Base-by-base conservation (phyloP, 163 green algal species). In the Scenedesmus sp. region DNA sequence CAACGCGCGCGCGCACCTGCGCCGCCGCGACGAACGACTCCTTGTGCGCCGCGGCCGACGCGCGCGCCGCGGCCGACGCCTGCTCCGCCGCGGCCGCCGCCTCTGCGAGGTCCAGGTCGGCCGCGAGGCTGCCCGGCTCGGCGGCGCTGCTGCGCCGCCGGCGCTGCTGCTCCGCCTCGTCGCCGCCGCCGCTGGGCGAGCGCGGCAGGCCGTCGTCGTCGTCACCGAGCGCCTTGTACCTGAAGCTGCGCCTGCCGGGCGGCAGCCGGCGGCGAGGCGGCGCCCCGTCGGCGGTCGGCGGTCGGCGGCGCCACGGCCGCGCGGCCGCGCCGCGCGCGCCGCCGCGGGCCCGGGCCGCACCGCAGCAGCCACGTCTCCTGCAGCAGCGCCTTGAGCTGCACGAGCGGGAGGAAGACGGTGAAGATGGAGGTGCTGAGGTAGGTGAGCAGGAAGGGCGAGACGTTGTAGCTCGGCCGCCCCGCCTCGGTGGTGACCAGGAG, bases 361-460 rank as follows among this genome's bases (percentile, higher is more conserved):
- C 66, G 39, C 15, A 75, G 33, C 48, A 63, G 20, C 36, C 51
- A 29, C 13, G 67, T 77, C 34, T 77, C 67, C 31, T 64, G 48
- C 22, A 77, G 67, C 67, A 77, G 26, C 34, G 24, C 54, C 26
- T 66, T 77, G 28, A 77, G 67, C 42, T 77, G 67, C 18, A 77
- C 60, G 14, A 97, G 39, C 15, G 95, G 95, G 22, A 98, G 74
- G 66, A 95, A 95, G 33, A 98, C 24, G 4, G 92, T 84, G 83
- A 98, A 98, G 2, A 98, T 72, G 48, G 84, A 91, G 77, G 97
- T 98, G 53, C 92, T 92, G 13, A 97, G 89, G 83, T 95, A 98
- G 1, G 95, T 97, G 2, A 98, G 82, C 47, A 97, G 62, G 14
- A 96, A 91, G 4, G 95, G 89, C 29, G 90, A 75, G 22, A 96